Conservation (phyloP, 148 eudicot species). For the Rhododendron ferrugineum region DNA sequence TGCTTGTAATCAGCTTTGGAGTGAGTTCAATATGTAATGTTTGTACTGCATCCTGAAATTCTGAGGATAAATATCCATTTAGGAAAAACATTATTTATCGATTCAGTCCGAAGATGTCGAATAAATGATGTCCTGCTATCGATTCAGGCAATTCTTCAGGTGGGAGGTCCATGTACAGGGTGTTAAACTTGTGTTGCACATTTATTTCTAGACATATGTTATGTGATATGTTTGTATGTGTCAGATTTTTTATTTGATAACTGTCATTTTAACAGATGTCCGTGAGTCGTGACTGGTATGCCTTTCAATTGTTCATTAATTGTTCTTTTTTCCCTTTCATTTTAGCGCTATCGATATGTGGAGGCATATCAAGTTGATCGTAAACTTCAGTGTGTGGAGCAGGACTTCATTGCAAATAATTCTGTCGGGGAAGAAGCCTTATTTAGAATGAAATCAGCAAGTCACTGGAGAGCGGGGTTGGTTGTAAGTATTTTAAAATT, state of each 20-base stretch:
- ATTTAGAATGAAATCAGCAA: constrained; percentile 44
- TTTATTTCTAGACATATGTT: not conserved
- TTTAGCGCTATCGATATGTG: constrained; percentile 73
- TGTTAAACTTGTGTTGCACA: not conserved
- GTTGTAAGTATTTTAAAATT: constrained; percentile 67
- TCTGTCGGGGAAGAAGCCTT: constrained; percentile 39
- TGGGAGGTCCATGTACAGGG: not conserved
- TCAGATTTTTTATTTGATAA: not conserved
- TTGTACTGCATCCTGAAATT: not conserved
- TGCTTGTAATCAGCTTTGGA: not conserved
- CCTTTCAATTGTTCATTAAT: not conserved
- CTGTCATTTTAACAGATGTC: too few relatives aligned
- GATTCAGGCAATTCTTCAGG: too few relatives aligned
- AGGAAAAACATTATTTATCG: not conserved
- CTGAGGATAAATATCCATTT: not conserved
- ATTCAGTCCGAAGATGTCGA: not conserved
- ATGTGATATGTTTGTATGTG: not conserved
- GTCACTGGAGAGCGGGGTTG: constrained; percentile 80
- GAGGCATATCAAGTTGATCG: constrained; percentile 80
- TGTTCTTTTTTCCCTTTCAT: constrained; percentile 2
- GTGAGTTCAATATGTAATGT: not conserved
- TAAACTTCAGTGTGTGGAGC: constrained; percentile 63
- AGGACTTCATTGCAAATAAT: constrained; percentile 54
- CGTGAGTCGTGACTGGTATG: too few relatives aligned
- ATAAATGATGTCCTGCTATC: not conserved